A percentile compares a stretch with the other conserved stretches of the same genome.
phyloP scores from a whole-genome alignment of 805 yeast genomes.

The Candida ponderosae region DNA sequence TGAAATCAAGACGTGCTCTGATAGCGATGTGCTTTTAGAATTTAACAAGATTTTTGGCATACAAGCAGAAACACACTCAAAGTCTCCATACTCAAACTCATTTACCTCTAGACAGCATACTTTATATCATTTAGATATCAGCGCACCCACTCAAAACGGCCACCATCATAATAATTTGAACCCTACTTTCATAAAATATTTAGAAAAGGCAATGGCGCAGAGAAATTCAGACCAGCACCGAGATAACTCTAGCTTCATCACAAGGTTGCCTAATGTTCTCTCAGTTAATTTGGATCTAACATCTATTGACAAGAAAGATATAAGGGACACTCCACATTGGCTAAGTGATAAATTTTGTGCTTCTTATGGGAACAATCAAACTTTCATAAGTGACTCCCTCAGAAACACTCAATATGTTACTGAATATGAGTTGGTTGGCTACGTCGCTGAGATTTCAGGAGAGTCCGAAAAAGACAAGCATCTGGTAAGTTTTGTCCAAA shows the following conservation, averaged over 20 bases:
- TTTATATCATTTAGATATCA: not conserved
- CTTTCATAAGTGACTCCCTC: constrained; percentile 24
- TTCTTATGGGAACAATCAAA: constrained; percentile 28
- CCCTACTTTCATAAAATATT: too few species aligned
- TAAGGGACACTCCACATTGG: constrained; percentile 49
- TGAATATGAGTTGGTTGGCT: constrained; percentile 60
- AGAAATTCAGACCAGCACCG: too few species aligned
- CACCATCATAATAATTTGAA: too few species aligned
- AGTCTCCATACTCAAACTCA: constrained; percentile 15
- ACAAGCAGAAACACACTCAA: constrained; percentile 32
- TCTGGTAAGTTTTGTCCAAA: constrained; percentile 49
- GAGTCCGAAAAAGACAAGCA: constrained; percentile 44
- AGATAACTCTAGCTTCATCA: too few species aligned
- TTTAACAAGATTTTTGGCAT: constrained; percentile 33
- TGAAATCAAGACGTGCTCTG: constrained; percentile 27
- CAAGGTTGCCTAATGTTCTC: constrained; percentile 57
- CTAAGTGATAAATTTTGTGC: constrained; percentile 53
- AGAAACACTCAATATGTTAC: constrained; percentile 21
- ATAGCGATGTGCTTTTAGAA: not conserved
- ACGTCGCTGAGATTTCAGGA: constrained; percentile 52
- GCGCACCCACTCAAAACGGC: too few species aligned
- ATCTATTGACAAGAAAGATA: constrained; percentile 44
- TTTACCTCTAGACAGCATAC: not conserved
- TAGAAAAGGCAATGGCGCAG: too few species aligned
- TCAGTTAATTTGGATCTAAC: constrained; percentile 51